Conservation (phyloP, 2,329 filamentous ascomycete species). For the Colletotrichum liriopes region DNA sequence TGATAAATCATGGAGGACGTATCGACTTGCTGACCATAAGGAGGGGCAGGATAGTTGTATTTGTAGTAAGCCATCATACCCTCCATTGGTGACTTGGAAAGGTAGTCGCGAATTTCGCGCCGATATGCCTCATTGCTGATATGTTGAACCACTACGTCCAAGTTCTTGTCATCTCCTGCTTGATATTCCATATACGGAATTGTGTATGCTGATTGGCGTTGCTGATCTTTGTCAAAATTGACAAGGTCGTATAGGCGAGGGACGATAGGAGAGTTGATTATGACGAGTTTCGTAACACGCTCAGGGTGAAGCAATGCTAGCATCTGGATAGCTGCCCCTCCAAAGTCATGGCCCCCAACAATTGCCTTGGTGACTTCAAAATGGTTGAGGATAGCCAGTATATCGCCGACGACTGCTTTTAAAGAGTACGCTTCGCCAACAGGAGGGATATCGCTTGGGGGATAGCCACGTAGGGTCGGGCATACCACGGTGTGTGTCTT, state of each 20-base stretch:
- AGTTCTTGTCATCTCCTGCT: constrained; percentile 6
- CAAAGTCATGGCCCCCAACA: constrained; percentile 11
- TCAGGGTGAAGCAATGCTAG: constrained; percentile 4
- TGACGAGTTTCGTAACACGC: constrained; percentile 2
- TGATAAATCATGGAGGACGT: background rate
- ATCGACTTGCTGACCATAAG: constrained; percentile 1
- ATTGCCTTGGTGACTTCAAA: background rate
- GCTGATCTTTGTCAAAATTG: background rate
- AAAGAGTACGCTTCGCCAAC: background rate
- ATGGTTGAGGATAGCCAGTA: background rate
- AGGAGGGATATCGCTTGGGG: background rate
- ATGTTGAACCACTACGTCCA: background rate
- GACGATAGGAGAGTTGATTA: constrained; percentile 6
- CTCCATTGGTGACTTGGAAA: constrained; percentile 9
- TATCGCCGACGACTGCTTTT: background rate
- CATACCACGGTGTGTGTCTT: constrained; percentile 13
- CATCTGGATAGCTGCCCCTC: constrained; percentile 5
- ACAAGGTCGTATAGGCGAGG: constrained; percentile 5
- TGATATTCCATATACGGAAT: background rate
- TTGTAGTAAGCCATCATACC: constrained; percentile 9
- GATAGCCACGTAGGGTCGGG: constrained; percentile 6
- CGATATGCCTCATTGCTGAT: background rate
- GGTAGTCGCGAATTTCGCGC: background rate
- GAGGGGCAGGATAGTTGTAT: background rate
- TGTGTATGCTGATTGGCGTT: constrained; percentile 1